A percentile compares a stretch with the other conserved stretches of the same genome.
Evolutionary conservation across 2,329 filamentous ascomycete genomes (phyloP).

Genomic region (Juglanconis sp.): DNA sequence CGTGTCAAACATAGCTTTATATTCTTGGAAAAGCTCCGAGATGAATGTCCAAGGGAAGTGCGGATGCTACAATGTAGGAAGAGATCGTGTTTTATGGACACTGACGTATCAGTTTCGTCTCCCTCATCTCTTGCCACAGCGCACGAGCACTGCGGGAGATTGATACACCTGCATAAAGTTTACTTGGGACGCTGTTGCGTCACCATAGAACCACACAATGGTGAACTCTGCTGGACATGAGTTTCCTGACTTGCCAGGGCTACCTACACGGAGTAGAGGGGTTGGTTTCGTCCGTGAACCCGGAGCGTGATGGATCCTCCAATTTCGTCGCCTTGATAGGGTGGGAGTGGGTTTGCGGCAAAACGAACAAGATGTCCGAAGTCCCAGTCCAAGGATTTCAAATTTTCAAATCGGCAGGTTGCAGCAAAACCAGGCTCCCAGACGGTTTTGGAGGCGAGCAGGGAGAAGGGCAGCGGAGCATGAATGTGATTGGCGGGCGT

Average conservation of each 20-base stretch:
- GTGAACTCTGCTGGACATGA: too few species aligned
- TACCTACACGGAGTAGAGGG: not conserved
- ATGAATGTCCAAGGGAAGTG: not conserved
- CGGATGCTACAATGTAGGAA: not conserved
- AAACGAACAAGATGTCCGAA: too few species aligned
- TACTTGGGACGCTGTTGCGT: not conserved
- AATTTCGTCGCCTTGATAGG: constrained; percentile 10
- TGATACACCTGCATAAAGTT: not conserved
- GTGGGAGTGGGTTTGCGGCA: too few species aligned
- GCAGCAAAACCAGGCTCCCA: not conserved
- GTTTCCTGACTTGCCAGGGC: too few species aligned
- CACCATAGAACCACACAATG: not conserved
- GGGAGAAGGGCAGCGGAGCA: constrained; percentile 6
- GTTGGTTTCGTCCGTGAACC: not conserved
- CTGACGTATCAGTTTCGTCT: not conserved
- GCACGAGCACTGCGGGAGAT: constrained; percentile 3
- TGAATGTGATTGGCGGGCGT: not conserved
- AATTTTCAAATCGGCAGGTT: not conserved
- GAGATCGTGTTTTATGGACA: not conserved
- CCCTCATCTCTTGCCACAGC: not conserved
- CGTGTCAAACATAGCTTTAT: not conserved
- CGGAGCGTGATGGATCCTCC: not conserved
- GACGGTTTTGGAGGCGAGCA: not conserved
- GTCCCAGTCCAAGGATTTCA: not conserved
- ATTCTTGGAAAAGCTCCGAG: not conserved